Evolutionary conservation across 169 alveolate species (phyloP), one percentile per base, ranked within the genome.

Genomic region (Eimeria sp.): DNA sequence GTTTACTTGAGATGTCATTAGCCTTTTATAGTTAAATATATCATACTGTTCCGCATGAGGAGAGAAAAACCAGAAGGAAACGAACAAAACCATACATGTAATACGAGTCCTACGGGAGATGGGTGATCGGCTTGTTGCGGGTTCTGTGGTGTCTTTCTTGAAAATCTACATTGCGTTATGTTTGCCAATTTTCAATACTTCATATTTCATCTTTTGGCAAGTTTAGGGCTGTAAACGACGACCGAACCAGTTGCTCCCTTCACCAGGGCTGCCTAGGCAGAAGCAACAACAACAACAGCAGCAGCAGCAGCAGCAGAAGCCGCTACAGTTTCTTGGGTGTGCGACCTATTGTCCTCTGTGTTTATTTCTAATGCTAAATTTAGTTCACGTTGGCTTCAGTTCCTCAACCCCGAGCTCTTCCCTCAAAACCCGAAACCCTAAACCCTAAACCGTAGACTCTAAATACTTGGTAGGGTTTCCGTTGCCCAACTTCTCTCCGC

Each of bases 391-490:
- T 73, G 83, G 51, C 83, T 73, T 73, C 54, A 73, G 20, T 73
- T 73, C 51, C 54, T 30, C 61, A 43, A 22, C 43, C 34, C 61
- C 45, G 61, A 45, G 89, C 65, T 51, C 65, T 47, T 43, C 0
- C 13, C 65, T 27, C 65, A 47, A 43, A 45, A 78, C 89, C 89
- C 20, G 20, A 78, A 43, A 78, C 89, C 65, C 65, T 18, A 34
- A 73, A 73, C 83, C 83, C 83, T 73, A 73, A 34, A 73, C 83
- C 73, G 57, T 73, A 73, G 40, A 73, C 83, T 34, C 73, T 63
- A 63, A 63, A 63, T 0, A 57, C 83, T 34, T 25, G 54, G 83
- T 43, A 51, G 65, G 65, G 65, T n/a, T 27, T 0, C 22, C 89
- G 89, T 78, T 30, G 40, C 43, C 34, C 67, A 78, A n/a, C 22